A percentile compares a stretch with the other conserved stretches of the same genome.
Evolutionary conservation across 139 green algal species (phyloP).

Genomic region (Chlorella sp.): DNA sequence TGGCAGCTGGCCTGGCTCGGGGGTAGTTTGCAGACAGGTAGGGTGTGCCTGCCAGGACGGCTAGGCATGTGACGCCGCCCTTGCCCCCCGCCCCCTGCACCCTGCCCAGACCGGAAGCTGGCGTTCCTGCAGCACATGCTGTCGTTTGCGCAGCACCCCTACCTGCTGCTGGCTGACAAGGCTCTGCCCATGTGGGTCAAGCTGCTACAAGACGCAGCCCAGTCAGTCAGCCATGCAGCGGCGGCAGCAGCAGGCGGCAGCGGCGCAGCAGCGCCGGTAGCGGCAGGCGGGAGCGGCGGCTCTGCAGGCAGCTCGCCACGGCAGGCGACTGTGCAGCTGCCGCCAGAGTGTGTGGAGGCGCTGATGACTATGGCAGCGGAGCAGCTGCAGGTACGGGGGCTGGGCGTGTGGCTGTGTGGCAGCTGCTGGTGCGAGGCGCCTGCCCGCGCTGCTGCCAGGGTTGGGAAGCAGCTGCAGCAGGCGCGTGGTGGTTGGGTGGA

Average conservation of each 20-base stretch:
- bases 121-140: constrained; percentile 62
- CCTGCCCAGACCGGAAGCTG: not conserved
- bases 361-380: constrained; percentile 55
- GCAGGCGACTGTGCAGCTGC: constrained; percentile 17
- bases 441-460: not conserved
- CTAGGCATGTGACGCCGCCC: not conserved
- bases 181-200: constrained; percentile 73
- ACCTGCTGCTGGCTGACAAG: constrained; percentile 65
- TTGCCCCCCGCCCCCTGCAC: not conserved
- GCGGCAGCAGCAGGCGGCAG: not conserved
- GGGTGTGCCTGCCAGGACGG: no score
- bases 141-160: constrained; percentile 67
- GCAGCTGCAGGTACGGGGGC: constrained; percentile 21
- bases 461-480: no score
- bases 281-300: not conserved
- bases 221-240: not conserved
- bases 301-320: not conserved
- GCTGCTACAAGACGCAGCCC: constrained; percentile 37
- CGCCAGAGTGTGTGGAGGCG: constrained; percentile 42
- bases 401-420: not conserved
- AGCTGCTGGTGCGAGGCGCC: not conserved
- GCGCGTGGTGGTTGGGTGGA: no score
- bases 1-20: not conserved
- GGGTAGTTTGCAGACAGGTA: not conserved
- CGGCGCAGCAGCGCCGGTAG: not conserved